Base-by-base conservation (phyloP, 495 filamentous ascomycete species). In the Lasiosphaeriaceae sp. region DNA sequence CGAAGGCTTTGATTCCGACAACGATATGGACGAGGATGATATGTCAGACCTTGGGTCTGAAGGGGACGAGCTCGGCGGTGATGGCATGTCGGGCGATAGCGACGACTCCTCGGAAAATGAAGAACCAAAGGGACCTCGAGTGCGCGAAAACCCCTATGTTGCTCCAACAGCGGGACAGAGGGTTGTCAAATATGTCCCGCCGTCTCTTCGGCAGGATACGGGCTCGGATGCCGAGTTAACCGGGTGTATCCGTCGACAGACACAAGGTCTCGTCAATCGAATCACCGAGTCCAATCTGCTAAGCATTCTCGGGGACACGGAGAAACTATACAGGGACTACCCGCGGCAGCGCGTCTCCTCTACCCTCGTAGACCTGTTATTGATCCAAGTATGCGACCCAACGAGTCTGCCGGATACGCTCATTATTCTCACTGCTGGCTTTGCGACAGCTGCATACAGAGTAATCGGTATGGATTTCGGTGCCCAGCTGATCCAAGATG, bases 261-360 rank as follows among this genome's bases (percentile, higher is more conserved):
- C 87, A 16, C 90, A 96, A 60, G 94, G 94, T 68, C 78, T 94
- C 11, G 77, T 97, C 57, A 98, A 98, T 74, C 87, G 92, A 64
- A 73, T 98, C 43, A 96, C 95, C 1, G 92, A 97, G 66, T 84
- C 90, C 3, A 97, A 90, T 62, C 67, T 97, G 58, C 68, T 94
- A 6, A 83, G 87, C 14, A 93, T 97, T 49, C 73, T 96, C 7
- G 74, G 77, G 3, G 90, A 95, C 29, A 77, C 96, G 19, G 90
- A 94, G 68, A 82, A 87, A 59, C 75, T 97, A 0, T 98, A 97
- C 68, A 80, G 84, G 24, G 81, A 86, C 5, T 81, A 95, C 62
- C 84, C 93, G 0, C 82, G 95, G 9, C 88, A 92, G 48, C 81
- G 90, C 66, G 90, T 97, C 43, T 93, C 90, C 3, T 86, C 88